Base-by-base conservation (phyloP, 2,329 filamentous ascomycete genomes). In the Domatiomyces globalis region DNA sequence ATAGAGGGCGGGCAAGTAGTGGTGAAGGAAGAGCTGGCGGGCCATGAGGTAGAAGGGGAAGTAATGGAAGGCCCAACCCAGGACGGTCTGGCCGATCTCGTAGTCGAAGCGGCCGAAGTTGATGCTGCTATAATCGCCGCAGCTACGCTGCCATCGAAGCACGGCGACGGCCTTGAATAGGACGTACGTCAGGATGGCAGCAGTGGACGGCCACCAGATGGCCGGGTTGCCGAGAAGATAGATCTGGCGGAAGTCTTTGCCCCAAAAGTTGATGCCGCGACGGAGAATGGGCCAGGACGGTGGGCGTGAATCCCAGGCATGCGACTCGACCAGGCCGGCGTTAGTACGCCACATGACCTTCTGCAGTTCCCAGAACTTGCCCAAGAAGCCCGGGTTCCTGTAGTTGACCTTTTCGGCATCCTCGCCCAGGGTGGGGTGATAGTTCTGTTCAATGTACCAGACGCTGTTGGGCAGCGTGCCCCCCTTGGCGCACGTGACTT, bases 321-420 rank as follows among this genome's bases (percentile, higher is more conserved):
- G 92, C 17, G 89, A 95, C 63, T 98, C 92, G 22, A 92, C 87
- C 47, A 98, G 80, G 44, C 92, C 92, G 29, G 92, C 92, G 65
- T 98, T 98, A 36, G 92, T 98, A 62, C 79, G 88, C 92, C 92
- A 98, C 92, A 98, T 98, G 57, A 98, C 92, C 69, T 85, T 83
- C 66, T 98, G 89, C 45, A 98, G 77, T 71, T 98, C 92, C 80
- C 84, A 88, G 73, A 98, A 98, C 69, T 98, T 98, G 63, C 87
- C 87, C 56, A 98, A 83, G 79, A 98, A 98, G 25, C 90, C 88
- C 12, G 90, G 92, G 61, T 89, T 83, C 62, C 80, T 81, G 71
- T 98, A 98, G 72, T 96, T 98, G 69, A 95, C 90, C 72, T 87
- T 95, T 66, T 96, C 92, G 12, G 87, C 82, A 57, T 83, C 76